Base-by-base conservation (phyloP, 164 flowering plant genomes). In the Chloranthus sessilifolius region DNA sequence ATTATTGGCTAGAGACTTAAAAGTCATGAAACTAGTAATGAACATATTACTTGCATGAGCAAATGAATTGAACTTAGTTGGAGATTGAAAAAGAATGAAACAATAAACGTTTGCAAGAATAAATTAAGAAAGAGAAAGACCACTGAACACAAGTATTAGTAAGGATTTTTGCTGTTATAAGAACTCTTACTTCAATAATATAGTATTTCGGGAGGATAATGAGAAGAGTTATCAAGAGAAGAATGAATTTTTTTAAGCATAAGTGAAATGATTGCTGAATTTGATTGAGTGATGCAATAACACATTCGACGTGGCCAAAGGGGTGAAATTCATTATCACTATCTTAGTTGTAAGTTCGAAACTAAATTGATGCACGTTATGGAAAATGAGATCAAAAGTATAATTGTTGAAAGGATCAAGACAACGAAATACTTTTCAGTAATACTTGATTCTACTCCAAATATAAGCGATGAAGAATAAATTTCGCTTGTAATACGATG, bases 381-480 rank as follows among this genome's bases (percentile, higher is more conserved):
- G 11, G 0, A 48, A 16, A 1, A 23, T 52, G 43, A 31, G 21
- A 34, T 53, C 55, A 22, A 43, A 43, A 43, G 19, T 39, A 17
- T 1, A 15, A 21, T 43, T 11, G 5, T 43, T 22, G 3, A 0
- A 12, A 43, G 9, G 24, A 12, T 20, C 12, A 6, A 43, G n/a
- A 22, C 1, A 43, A 43, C n/a, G 15, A 21, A 43, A 43, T 43
- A 20, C 14, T 43, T 23, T 9, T 43, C 27, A 2, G n/a, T 43
- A 2, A 7, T 43, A 24, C n/a, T 43, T 43, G 29, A 43, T 43
- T 43, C 27, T 23, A 43, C 47, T 43, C 15, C 33, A 9, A 54
- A 53, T 39, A 10, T 8, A 22, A 61, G 65, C 40, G 54, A 41
- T 38, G 16, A 38, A 37, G 54, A 61, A 47, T 54, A 53, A 28